phyloP scores from a whole-genome alignment of 108 stramenopile species.

The Craspedostauros australis region DNA sequence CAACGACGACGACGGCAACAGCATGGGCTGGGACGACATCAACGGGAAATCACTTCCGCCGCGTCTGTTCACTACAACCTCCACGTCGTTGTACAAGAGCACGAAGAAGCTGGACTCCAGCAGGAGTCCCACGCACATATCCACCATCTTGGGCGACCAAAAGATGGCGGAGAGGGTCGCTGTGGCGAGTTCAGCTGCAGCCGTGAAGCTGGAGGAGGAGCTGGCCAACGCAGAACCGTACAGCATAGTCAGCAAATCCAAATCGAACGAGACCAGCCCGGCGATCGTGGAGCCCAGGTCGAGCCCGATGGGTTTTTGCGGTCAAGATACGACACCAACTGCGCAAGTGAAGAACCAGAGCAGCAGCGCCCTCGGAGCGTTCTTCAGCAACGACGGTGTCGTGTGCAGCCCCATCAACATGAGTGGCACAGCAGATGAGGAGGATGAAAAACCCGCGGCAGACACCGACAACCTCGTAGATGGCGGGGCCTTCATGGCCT shows the following conservation, averaged over 20 bases:
- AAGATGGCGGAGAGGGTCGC: slow-evolving; percentile 66
- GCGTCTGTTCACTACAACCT: too few species aligned
- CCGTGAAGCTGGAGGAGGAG: slow-evolving; percentile 45
- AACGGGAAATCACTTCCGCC: too few species aligned
- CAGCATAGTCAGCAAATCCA: too few species aligned
- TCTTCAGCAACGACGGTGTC: not conserved
- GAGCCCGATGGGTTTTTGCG: not conserved
- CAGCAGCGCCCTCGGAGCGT: not conserved
- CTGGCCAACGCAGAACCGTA: slow-evolving; percentile 1
- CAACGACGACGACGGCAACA: too few species aligned
- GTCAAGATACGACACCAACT: not conserved
- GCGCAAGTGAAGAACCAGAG: not conserved
- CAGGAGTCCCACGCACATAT: slow-evolving; percentile 11
- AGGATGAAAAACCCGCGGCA: too few species aligned
- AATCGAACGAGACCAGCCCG: not conserved
- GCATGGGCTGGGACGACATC: too few species aligned
- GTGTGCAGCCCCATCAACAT: not conserved
- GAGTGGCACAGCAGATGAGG: too few species aligned
- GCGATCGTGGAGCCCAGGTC: not conserved
- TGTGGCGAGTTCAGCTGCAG: slow-evolving; percentile 60
- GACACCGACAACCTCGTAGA: too few species aligned
- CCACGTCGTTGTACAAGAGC: too few species aligned
- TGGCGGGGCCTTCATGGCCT: too few species aligned
- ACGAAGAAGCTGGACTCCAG: too few species aligned
- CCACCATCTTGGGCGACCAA: slow-evolving; percentile 8